A percentile compares a stretch with the other conserved stretches of the same genome.
These are phyloP conservation scores for Dactylellina drechsleri DNA, from an alignment of 2,329 filamentous ascomycete species.

Conservation along the genomic window DNA sequence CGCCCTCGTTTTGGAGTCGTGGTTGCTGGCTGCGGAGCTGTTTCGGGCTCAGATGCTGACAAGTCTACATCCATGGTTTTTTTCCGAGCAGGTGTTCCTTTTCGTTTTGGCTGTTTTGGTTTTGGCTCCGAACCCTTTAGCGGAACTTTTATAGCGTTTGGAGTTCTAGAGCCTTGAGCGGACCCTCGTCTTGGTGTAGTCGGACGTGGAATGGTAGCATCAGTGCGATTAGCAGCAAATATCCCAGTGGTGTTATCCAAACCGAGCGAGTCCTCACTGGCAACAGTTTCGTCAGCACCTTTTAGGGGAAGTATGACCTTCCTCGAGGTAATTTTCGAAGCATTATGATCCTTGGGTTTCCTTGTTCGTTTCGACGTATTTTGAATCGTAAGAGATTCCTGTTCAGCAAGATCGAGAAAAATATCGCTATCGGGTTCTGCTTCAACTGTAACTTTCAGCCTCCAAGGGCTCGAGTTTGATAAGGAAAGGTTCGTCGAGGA, in stretches of 20 bases:
- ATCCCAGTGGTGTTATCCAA: conserved; percentile 51
- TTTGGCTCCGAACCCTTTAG: conserved; percentile 46
- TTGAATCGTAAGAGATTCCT: conserved; percentile 34
- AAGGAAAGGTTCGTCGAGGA: conserved; percentile 52
- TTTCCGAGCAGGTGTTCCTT: conserved; percentile 41
- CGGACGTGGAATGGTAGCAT: background rate
- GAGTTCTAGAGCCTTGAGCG: conserved; percentile 7
- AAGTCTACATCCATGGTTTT: conserved; percentile 22
- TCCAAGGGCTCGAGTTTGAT: conserved; percentile 52
- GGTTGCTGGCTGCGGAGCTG: background rate
- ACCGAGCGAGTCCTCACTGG: conserved; percentile 46
- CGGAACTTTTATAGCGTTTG: conserved; percentile 23
- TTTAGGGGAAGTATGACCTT: conserved; percentile 13
- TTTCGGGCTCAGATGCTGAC: conserved; percentile 19
- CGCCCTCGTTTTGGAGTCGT: conserved; percentile 44
- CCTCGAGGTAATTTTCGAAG: conserved; percentile 13
- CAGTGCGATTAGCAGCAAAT: conserved; percentile 13
- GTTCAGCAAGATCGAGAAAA: conserved; percentile 39
- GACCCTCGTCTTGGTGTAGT: conserved; percentile 18
- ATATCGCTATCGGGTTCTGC: conserved; percentile 45
- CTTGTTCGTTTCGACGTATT: conserved; percentile 5
- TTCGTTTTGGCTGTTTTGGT: conserved; percentile 31
- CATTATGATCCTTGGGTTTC: conserved; percentile 25
- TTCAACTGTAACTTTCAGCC: conserved; percentile 47
- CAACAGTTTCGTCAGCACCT: conserved; percentile 14